These are phyloP conservation scores for Pseudocercospora musae DNA, from an alignment of 2,329 filamentous ascomycete genomes.

Conservation along the genomic window DNA sequence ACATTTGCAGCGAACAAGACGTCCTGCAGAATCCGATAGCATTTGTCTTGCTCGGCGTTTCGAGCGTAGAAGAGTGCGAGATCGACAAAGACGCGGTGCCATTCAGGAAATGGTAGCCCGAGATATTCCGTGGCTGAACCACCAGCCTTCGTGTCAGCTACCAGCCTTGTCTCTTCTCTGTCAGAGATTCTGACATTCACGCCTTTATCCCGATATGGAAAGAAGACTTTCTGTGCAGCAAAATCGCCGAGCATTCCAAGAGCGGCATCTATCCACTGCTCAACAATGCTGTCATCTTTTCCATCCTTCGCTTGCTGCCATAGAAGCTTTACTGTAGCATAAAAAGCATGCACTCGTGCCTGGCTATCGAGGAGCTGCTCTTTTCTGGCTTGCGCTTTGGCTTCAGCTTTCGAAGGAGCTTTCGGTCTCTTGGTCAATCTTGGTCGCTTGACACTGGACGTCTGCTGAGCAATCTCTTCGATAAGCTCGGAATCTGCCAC, in stretches of 20 bases:
- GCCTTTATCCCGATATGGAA: conserved; percentile 50
- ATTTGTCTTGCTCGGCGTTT: conserved; percentile 63
- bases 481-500: conserved; percentile 5
- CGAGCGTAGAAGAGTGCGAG: conserved; percentile 76
- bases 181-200: conserved; percentile 46
- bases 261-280: conserved; percentile 59
- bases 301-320: conserved; percentile 44
- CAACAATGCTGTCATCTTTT: conserved; percentile 47
- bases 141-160: conserved; percentile 40
- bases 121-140: conserved; percentile 56
- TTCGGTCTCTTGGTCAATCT: conserved; percentile 17
- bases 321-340: conserved; percentile 38
- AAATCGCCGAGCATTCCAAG: conserved; percentile 59
- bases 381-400: conserved; percentile 9
- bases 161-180: conserved; percentile 7
- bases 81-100: conserved; percentile 87
- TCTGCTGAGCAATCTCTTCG: conserved; percentile 1
- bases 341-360: conserved; percentile 33
- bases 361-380: conserved; percentile 22
- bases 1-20: conserved; percentile 74
- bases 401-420: conserved; percentile 4
- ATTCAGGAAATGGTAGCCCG: conserved; percentile 75
- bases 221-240: conserved; percentile 58
- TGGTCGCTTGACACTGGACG: conserved; percentile 16
- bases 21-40: conserved; percentile 76